phyloP scores from a whole-genome alignment of 495 filamentous ascomycete species.

The Pseudotulostoma volvatum region DNA sequence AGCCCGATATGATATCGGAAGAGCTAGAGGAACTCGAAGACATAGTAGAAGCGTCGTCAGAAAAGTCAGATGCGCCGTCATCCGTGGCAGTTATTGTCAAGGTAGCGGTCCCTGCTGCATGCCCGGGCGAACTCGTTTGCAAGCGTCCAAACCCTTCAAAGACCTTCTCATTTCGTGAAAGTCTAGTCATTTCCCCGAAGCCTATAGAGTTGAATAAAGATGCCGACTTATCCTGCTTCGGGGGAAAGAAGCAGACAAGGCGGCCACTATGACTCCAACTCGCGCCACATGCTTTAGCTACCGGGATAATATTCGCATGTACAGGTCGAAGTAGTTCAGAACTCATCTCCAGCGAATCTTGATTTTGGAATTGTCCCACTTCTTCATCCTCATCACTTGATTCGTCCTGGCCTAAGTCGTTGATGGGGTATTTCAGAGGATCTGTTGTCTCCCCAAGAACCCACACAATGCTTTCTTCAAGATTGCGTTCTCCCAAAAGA shows the following conservation, averaged over 20 bases:
- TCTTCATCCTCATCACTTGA: conserved; percentile 80
- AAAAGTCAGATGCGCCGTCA: conserved; percentile 38
- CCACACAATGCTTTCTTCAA: conserved; percentile 57
- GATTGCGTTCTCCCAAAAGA: conserved; percentile 64
- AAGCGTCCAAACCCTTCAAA: conserved; percentile 87
- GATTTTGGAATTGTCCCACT: conserved; percentile 36
- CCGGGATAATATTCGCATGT: conserved; percentile 60
- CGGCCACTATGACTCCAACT: conserved; percentile 62
- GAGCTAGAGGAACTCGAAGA: conserved; percentile 58
- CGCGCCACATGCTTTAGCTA: conserved; percentile 58
- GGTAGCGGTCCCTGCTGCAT: conserved; percentile 13
- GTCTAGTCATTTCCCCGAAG: conserved; percentile 42
- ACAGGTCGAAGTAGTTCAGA: conserved; percentile 36
- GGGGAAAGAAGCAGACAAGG: conserved; percentile 75
- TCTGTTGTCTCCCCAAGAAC: conserved; percentile 35
- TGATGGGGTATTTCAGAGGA: conserved; percentile 32
- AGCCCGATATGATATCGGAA: conserved; percentile 35
- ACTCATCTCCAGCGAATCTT: conserved; percentile 36
- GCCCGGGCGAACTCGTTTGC: conserved; percentile 34
- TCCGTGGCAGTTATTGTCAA: conserved; percentile 30
- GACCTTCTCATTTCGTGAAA: conserved; percentile 44
- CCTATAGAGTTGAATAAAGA: conserved; percentile 45
- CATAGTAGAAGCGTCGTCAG: conserved; percentile 49
- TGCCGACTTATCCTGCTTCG: conserved; percentile 55
- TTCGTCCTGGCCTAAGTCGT: conserved; percentile 46